These are phyloP conservation scores for Sporothrix protearum DNA, from an alignment of 2,329 filamentous ascomycete genomes.

Conservation along the genomic window DNA sequence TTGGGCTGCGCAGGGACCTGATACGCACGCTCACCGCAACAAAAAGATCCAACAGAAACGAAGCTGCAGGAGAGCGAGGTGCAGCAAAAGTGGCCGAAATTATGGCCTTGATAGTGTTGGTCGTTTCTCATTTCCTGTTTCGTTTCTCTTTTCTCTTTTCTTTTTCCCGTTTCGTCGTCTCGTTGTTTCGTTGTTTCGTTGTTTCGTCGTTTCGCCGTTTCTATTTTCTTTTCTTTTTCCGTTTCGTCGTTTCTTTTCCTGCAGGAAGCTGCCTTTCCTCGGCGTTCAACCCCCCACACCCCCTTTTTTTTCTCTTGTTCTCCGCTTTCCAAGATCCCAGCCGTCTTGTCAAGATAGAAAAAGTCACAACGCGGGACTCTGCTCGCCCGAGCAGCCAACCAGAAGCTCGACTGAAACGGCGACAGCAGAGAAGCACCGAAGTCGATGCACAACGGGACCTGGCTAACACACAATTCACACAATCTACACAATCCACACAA, in stretches of 20 bases:
- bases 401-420: neutral
- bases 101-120: too few relatives aligned
- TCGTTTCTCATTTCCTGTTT: neutral
- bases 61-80: neutral
- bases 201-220: neutral
- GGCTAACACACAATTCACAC: neutral
- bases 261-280: neutral
- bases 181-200: too few relatives aligned
- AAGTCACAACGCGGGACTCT: neutral
- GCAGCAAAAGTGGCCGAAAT: neutral
- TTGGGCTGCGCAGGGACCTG: neutral
- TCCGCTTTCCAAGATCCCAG: neutral
- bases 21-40: slow-evolving; percentile 10
- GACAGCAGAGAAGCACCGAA: slow-evolving; percentile 3
- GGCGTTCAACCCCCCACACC: too few relatives aligned
- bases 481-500: too few relatives aligned
- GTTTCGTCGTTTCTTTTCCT: neutral
- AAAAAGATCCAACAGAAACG: neutral
- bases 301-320: too few relatives aligned
- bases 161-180: too few relatives aligned
- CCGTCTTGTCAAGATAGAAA: neutral
- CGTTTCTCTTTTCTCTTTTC: neutral
- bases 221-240: neutral
- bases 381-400: slow-evolving; percentile 8
- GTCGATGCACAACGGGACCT: neutral